Conservation (phyloP, 1,284 basidiomycete genomes). For the Erythrobasidium hasegawianum region DNA sequence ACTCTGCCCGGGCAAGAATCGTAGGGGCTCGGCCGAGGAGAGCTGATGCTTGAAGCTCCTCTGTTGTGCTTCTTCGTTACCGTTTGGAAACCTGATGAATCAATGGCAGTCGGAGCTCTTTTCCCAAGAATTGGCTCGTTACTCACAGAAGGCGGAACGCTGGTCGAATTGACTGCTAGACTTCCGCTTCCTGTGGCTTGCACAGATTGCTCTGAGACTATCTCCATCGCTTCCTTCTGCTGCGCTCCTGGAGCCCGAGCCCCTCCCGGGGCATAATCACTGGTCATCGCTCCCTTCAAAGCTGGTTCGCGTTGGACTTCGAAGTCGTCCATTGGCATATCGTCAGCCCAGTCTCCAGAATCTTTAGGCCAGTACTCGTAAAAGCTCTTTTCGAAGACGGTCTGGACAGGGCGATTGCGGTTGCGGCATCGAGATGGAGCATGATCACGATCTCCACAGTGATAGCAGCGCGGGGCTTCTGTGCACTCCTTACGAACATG, state of each 20-base stretch:
- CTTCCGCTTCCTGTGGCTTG: not conserved
- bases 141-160: not conserved
- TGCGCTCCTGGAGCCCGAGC: not conserved
- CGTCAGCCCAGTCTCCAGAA: not conserved
- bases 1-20: not conserved
- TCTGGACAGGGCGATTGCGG: not conserved
- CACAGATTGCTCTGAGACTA: not conserved
- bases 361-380: not conserved
- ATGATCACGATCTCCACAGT: not conserved
- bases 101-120: not conserved
- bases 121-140: not conserved
- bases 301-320: not conserved
- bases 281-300: not conserved
- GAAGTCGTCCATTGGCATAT: not conserved
- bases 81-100: not conserved
- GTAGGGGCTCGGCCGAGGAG: not conserved
- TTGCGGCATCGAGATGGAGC: not conserved
- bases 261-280: too few species aligned
- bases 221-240: not conserved
- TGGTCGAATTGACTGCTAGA: not conserved
- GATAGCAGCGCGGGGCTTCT: slow-evolving; percentile 1
- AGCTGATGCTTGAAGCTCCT: not conserved
- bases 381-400: not conserved
- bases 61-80: not conserved
- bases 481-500: slow-evolving; percentile 9